These are phyloP conservation scores for Terfezia claveryi DNA, from an alignment of 495 filamentous ascomycete genomes.

Conservation along the genomic window DNA sequence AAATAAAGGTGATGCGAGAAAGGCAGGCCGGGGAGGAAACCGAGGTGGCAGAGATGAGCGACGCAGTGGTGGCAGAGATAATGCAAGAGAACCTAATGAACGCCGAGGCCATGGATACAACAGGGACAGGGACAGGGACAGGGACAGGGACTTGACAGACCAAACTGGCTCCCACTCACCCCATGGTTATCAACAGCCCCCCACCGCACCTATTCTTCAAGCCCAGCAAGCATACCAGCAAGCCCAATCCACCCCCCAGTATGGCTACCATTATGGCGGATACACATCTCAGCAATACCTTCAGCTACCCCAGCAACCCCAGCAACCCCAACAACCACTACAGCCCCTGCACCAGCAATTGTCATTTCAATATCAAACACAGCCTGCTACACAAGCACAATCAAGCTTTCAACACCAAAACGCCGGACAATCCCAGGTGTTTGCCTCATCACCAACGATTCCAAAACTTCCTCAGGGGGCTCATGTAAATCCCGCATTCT, in stretches of 20 bases:
- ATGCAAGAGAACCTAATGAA: not conserved
- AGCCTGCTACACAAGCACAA: slow-evolving; percentile 7
- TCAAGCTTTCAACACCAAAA: slow-evolving; percentile 1
- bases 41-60: not conserved
- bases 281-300: not conserved
- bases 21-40: not conserved
- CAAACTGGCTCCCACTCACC: too few relatives aligned
- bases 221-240: too few relatives aligned
- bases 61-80: not conserved
- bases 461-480: slow-evolving; percentile 23
- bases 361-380: slow-evolving; percentile 20
- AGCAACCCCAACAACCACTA: slow-evolving; percentile 15
- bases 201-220: too few relatives aligned
- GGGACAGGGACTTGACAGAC: too few relatives aligned
- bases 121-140: not conserved
- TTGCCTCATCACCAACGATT: slow-evolving; percentile 5
- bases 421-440: not conserved
- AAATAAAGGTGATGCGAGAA: not conserved
- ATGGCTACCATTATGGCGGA: not conserved
- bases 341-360: slow-evolving; percentile 5
- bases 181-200: too few relatives aligned
- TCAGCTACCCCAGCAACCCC: slow-evolving; percentile 21
- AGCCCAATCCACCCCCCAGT: not conserved
- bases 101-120: not conserved
- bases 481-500: slow-evolving; percentile 45